Conservation (phyloP, 2,329 filamentous ascomycete species). For the Aureobasidium mangrovei region DNA sequence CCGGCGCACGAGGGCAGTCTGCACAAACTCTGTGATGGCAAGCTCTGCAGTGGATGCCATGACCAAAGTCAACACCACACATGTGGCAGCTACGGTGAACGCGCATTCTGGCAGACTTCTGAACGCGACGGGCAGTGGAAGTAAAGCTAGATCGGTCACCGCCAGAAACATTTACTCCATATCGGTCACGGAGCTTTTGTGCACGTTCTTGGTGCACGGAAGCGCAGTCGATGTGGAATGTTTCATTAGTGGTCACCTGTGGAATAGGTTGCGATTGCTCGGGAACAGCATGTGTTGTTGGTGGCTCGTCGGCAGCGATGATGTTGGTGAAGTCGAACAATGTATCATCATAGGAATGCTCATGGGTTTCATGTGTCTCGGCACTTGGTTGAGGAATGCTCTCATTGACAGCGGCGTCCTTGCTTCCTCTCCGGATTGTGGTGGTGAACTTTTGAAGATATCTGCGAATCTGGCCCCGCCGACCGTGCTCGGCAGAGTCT, state of each 20-base stretch:
- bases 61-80: constrained; percentile 13
- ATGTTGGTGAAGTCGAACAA: constrained; percentile 8
- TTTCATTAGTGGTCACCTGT: background rate
- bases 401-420: constrained; percentile 1
- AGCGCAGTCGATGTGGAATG: constrained; percentile 11
- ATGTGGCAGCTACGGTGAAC: constrained; percentile 12
- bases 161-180: constrained; percentile 9
- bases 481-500: constrained; percentile 1
- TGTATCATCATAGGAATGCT: constrained; percentile 12
- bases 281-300: background rate
- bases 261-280: constrained; percentile 6
- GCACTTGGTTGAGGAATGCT: constrained; percentile 6
- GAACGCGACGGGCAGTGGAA: constrained; percentile 3
- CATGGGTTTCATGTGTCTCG: background rate
- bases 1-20: constrained; percentile 10
- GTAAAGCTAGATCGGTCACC: background rate
- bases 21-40: constrained; percentile 8
- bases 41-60: constrained; percentile 4
- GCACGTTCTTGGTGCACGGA: constrained; percentile 6
- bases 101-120: constrained; percentile 11
- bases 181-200: constrained; percentile 6
- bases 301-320: background rate
- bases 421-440: constrained; percentile 13
- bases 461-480: constrained; percentile 3
- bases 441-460: constrained; percentile 11